These are phyloP conservation scores for Penicillium atrosanguineum DNA, from an alignment of 495 filamentous ascomycete species.

Conservation along the genomic window DNA sequence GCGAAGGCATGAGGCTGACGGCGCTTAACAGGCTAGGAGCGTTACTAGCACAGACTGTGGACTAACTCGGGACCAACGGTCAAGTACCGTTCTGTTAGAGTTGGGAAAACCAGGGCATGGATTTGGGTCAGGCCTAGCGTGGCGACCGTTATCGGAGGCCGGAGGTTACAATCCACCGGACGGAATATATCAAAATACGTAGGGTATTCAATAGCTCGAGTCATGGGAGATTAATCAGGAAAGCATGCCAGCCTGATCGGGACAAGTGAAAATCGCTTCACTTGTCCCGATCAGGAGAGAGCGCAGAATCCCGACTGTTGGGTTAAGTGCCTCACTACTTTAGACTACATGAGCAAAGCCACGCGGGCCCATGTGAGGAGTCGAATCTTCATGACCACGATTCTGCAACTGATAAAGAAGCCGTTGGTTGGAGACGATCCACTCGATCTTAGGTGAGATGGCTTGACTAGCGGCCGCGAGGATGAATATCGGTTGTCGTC, in stretches of 20 bases:
- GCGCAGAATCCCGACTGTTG: neutral
- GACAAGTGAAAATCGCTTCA: neutral
- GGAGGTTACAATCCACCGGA: neutral
- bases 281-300: neutral
- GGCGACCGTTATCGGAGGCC: neutral
- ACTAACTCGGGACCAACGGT: neutral
- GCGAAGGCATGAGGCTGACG: constrained; percentile 7
- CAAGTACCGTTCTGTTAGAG: neutral
- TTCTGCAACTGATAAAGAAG: neutral
- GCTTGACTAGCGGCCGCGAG: neutral
- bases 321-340: neutral
- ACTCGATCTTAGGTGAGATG: constrained; percentile 5
- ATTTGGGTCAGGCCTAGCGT: neutral
- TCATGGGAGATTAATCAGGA: neutral
- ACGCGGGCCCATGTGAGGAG: neutral
- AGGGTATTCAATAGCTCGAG: neutral
- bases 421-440: neutral
- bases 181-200: neutral
- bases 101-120: neutral
- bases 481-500: neutral
- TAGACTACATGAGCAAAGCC: neutral
- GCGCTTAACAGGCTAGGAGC: neutral
- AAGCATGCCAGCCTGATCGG: neutral
- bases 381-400: neutral
- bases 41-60: neutral